Percentiles rank a stretch among this genome's conserved stretches.
Evolutionary conservation across 2,329 filamentous ascomycete genomes (phyloP).

Genomic region (Cadophora malorum): DNA sequence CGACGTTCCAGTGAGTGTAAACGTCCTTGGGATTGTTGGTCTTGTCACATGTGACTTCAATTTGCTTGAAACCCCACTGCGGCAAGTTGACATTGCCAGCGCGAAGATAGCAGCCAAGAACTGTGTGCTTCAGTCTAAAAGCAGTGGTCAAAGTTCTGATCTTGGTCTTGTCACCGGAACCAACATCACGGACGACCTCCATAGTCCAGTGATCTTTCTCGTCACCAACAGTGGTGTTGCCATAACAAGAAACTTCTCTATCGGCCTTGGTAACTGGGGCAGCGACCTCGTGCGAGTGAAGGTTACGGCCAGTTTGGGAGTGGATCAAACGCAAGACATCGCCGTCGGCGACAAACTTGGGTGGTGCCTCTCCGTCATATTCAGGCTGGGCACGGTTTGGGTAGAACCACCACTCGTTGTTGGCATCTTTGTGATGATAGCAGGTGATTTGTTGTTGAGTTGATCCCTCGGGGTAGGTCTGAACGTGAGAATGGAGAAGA

Average conservation of each 20-base stretch:
- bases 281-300: conserved; percentile 90
- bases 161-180: conserved; percentile 76
- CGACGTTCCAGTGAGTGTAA: conserved; percentile 99
- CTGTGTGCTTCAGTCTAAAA: conserved; percentile 84
- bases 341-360: conserved; percentile 78
- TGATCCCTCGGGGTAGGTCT: conserved; percentile 95
- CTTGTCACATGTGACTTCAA: conserved; percentile 95
- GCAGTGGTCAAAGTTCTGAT: conserved; percentile 91
- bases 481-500: conserved; percentile 93
- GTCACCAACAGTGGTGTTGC: conserved; percentile 93
- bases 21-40: conserved; percentile 90
- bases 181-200: conserved; percentile 89
- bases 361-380: conserved; percentile 73
- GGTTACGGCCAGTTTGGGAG: conserved; percentile 92
- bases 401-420: conserved; percentile 99
- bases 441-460: conserved; percentile 96
- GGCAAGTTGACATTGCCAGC: conserved; percentile 96
- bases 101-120: conserved; percentile 89
- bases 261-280: conserved; percentile 90
- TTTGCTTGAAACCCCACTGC: conserved; percentile 99
- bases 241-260: conserved; percentile 93
- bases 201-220: conserved; percentile 98
- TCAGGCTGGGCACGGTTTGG: conserved; percentile 81
- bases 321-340: conserved; percentile 87
- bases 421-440: conserved; percentile 99